phyloP scores from a whole-genome alignment of 1,139 yeast genomes.

The Trichomonascaceae sp. region DNA sequence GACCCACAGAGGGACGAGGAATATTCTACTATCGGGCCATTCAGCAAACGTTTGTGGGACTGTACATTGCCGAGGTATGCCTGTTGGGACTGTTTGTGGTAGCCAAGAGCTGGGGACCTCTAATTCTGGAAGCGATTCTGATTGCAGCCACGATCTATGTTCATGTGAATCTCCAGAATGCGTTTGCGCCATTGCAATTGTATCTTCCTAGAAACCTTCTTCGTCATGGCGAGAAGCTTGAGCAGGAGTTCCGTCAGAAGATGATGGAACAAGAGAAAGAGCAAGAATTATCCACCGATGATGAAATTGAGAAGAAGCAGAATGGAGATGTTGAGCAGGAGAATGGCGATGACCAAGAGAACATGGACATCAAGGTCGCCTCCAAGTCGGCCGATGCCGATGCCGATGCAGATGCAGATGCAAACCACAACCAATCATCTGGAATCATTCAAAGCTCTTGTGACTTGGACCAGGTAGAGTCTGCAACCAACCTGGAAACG shows the following conservation, averaged over 20 bases:
- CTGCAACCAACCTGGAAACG: conserved; percentile 2
- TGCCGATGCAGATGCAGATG: neutral
- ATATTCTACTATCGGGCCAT: conserved; percentile 77
- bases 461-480: conserved; percentile 2
- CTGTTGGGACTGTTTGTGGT: conserved; percentile 74
- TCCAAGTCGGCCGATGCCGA: neutral
- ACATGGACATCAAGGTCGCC: neutral
- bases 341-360: neutral
- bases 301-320: neutral
- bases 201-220: conserved; percentile 43
- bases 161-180: conserved; percentile 46
- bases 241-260: neutral
- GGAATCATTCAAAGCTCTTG: neutral
- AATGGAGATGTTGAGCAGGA: neutral
- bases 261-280: neutral
- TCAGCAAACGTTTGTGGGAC: conserved; percentile 76
- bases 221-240: conserved; percentile 7
- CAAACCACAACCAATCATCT: neutral
- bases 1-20: conserved; percentile 68
- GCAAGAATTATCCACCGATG: neutral
- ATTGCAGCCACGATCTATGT: conserved; percentile 50
- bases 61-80: conserved; percentile 79
- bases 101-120: conserved; percentile 93
- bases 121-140: conserved; percentile 58
- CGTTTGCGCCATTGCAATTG: conserved; percentile 57